Evolutionary conservation across 805 yeast genomes (phyloP).

Genomic region (Pichia cephalocereana): DNA sequence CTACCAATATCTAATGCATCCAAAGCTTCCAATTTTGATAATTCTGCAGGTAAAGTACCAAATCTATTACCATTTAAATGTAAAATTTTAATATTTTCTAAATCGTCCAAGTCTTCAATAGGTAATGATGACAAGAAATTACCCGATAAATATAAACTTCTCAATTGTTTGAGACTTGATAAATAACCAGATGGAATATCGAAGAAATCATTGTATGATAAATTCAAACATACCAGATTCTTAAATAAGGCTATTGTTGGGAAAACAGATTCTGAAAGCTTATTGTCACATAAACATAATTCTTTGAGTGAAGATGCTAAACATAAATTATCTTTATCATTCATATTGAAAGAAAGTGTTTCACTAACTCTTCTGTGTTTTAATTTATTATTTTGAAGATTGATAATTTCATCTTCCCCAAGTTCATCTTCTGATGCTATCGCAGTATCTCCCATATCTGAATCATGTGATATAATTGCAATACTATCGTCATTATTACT

Average conservation of each 20-base stretch:
- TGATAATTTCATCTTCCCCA: not conserved
- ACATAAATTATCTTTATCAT: not conserved
- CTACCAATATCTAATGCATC: constrained; percentile 83
- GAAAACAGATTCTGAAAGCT: constrained; percentile 69
- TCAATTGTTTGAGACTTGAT: constrained; percentile 44
- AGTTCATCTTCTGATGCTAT: not conserved
- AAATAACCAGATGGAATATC: constrained; percentile 77
- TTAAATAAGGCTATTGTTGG: constrained; percentile 52
- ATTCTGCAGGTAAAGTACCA: constrained; percentile 80
- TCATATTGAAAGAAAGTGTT: not conserved
- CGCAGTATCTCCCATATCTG: not conserved
- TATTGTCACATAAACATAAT: constrained; percentile 73
- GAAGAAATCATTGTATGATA: constrained; percentile 75
- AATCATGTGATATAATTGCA: not conserved
- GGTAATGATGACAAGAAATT: constrained; percentile 73
- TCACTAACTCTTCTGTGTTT: constrained; percentile 12
- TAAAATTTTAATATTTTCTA: constrained; percentile 49
- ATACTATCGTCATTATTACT: not conserved
- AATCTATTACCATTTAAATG: constrained; percentile 78
- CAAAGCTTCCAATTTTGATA: constrained; percentile 56
- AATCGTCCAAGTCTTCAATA: constrained; percentile 68
- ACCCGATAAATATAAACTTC: constrained; percentile 72
- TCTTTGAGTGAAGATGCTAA: constrained; percentile 31
- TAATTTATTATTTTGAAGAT: not conserved
- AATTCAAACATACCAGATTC: constrained; percentile 54